Percentiles rank a stretch among this genome's conserved stretches.
phyloP scores from a whole-genome alignment of 2,329 filamentous ascomycete genomes.

The Ceratocystis alfenasii region DNA sequence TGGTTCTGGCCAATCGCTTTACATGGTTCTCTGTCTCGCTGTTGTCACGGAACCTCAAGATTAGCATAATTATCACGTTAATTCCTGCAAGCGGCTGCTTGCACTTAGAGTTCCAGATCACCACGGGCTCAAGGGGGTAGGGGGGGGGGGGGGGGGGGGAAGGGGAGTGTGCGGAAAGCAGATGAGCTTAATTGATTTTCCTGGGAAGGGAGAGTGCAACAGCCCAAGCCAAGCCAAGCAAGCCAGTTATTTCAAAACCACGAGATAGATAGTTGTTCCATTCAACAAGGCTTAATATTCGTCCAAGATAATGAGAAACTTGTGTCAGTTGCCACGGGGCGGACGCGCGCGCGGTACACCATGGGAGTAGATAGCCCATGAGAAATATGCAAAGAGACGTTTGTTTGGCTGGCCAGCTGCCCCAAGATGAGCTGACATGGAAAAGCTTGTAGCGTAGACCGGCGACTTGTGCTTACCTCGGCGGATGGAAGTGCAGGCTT shows the following conservation, averaged over 20 bases:
- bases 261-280: too few species aligned
- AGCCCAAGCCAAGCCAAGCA: background rate
- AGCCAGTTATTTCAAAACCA: background rate
- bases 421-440: too few species aligned
- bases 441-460: too few species aligned
- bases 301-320: too few species aligned
- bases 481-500: too few species aligned
- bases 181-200: constrained; percentile 2
- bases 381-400: too few species aligned
- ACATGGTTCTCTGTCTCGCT: constrained; percentile 10
- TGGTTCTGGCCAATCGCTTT: constrained; percentile 12
- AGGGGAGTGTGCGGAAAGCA: background rate
- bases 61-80: background rate
- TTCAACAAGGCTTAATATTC: too few species aligned
- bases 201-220: background rate
- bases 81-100: background rate
- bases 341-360: too few species aligned
- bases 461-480: too few species aligned
- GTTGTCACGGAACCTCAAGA: background rate
- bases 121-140: background rate
- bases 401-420: too few species aligned
- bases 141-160: background rate
- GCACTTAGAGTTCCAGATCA: background rate
- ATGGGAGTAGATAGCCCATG: too few species aligned
- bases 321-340: too few species aligned